Base-by-base conservation (phyloP, 1,284 basidiomycete species). In the Tilletia caries region DNA sequence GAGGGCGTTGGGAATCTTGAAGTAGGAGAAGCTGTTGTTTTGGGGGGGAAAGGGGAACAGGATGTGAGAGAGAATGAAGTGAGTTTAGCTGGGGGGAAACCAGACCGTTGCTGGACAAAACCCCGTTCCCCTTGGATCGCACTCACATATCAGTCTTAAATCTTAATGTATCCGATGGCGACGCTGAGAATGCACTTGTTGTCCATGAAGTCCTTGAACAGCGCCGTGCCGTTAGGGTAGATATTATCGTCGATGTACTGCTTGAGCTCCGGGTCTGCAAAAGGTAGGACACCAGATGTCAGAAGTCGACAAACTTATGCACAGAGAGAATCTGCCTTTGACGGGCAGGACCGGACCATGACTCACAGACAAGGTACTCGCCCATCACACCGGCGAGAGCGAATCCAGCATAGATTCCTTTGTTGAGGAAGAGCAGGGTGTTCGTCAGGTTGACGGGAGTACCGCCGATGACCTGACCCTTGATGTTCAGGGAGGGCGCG, bases 401-500 rank as follows among this genome's bases (percentile, higher is more conserved):
- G 66, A 81, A 78, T 1, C 78, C 78, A n/a, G 80, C 71, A 43
- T 74, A 76, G 25, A 64, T n/a, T 1, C 70, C 67, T 10, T 46
- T 62, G 70, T 77, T 76, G 67, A 80, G 68, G 65, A 68, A 71
- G 41, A 29, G 60, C 67, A 79, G 73, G 3, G 69, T 71, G 50
- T 68, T 66, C 37, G 67, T 58, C 27, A 69, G 66, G 67, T 78
- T 75, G 27, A 77, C 66, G 18, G 80, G 74, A 50, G 78, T 73
- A 6, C 27, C 54, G 29, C 54, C 54, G 8, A 41, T 23, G 25
- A 75, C 73, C 67, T 75, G 71, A 25, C 78, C 79, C 8, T 75
- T 68, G 29, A 80, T 67, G 72, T 80, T 80, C 65, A 78, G 70
- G 60, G 74, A 73, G 23, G 74, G 68, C 29, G 78, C 79, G 37